A percentile compares a stretch with the other conserved stretches of the same genome.
phyloP scores from a whole-genome alignment of 495 filamentous ascomycete species.

The Neurospora intermedia region DNA sequence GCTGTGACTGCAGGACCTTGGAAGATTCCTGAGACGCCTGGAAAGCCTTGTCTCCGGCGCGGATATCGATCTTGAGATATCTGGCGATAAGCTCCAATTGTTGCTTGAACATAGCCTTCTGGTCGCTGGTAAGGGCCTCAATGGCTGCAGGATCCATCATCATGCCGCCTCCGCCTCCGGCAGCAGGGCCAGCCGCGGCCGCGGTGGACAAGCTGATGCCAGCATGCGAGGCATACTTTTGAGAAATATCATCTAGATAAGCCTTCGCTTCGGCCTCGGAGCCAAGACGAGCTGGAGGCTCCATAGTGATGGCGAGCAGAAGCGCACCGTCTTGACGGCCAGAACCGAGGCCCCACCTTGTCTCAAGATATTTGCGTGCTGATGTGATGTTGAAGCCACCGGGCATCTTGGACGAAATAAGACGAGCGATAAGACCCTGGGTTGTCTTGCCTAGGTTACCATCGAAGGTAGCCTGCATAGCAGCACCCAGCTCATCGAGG shows the following conservation, averaged over 20 bases:
- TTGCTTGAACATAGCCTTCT: slow-evolving; percentile 89
- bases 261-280: slow-evolving; percentile 85
- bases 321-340: slow-evolving; percentile 90
- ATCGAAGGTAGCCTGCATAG: slow-evolving; percentile 97
- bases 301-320: slow-evolving; percentile 81
- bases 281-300: slow-evolving; percentile 77
- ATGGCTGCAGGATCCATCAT: slow-evolving; percentile 99
- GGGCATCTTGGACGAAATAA: slow-evolving; percentile 98
- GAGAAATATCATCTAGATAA: slow-evolving; percentile 74
- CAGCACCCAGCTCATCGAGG: slow-evolving; percentile 84
- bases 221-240: slow-evolving; percentile 79
- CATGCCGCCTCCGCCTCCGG: slow-evolving; percentile 68
- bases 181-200: slow-evolving; percentile 59
- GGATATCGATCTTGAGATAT: slow-evolving; percentile 93
- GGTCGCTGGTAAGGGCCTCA: slow-evolving; percentile 94
- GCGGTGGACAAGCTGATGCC: slow-evolving; percentile 79
- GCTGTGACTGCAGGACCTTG: slow-evolving; percentile 76
- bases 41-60: slow-evolving; percentile 88
- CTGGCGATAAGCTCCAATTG: slow-evolving; percentile 89
- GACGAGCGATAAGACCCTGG: slow-evolving; percentile 79
- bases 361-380: slow-evolving; percentile 88
- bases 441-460: slow-evolving; percentile 97
- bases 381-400: slow-evolving; percentile 97
- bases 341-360: slow-evolving; percentile 77
- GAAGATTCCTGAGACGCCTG: slow-evolving; percentile 73